Base-by-base conservation (phyloP, 306 rosid genomes). In the Quercus robur region DNA sequence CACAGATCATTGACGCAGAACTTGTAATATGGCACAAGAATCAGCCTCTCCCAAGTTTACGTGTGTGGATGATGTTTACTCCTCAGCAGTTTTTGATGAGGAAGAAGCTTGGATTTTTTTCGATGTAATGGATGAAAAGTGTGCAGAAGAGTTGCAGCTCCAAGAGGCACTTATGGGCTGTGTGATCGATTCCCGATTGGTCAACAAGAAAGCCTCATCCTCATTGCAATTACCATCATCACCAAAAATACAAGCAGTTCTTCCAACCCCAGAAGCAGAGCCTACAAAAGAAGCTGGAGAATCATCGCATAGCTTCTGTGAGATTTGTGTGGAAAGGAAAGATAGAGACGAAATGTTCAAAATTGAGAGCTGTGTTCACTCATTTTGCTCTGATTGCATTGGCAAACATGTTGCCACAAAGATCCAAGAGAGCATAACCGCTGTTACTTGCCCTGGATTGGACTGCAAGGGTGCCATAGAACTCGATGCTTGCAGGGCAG, bases 311-410 rank as follows among this genome's bases (percentile, higher is more conserved):
- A 68, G 64, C 55, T 25, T 82, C 0, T 91, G 95, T 44, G 87
- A 78, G 63, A 91, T 91, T 71, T 91, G 93, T 30, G 78, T 59
- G 2, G 96, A 87, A 25, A 56, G 38, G 1, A 87, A 76, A 59
- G 30, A 3, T 8, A 6, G 1, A 1, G 74, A 72, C 0, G 23
- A 91, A 11, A 89, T 89, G 90, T 81, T 89, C 61, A 67, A 7
- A 38, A 83, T 35, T 5, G 56, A 77, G 15, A 17, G 28, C 3
- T 91, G 97, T 17, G 28, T 30, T 33, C 97, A 91, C 61, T 78
- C 85, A 0, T 93, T 86, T 63, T 91, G 96, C 54, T 41, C 69
- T 7, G 86, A 86, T 0, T 93, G 96, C 69, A 76, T 84, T 4
- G 31, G 61, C 8, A 91, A 87, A 35, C 89, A 93, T 54, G 87